Percentiles rank a stretch among this genome's conserved stretches.
Evolutionary conservation across 2,329 filamentous ascomycete species (phyloP).

Genomic region (Knoxdaviesia proteae): DNA sequence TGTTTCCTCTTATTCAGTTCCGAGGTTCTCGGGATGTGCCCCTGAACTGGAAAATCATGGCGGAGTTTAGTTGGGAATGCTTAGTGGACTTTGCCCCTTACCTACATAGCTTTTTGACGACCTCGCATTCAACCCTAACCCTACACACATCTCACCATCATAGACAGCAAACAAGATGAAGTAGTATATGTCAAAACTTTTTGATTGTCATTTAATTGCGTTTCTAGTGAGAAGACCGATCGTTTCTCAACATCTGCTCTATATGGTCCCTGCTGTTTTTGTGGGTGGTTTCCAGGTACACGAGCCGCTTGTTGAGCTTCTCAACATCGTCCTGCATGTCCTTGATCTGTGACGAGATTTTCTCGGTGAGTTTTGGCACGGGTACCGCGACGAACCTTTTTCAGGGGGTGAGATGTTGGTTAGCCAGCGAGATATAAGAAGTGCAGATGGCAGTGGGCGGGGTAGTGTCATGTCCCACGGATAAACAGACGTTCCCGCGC

Average conservation of each 20-base stretch:
- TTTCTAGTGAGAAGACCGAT: no score
- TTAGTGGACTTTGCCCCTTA: no score
- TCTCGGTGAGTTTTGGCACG: constrained; percentile 49
- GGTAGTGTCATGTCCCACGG: constrained; percentile 1
- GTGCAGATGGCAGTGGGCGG: constrained; percentile 1
- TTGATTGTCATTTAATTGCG: no score
- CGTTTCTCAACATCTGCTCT: constrained; percentile 58
- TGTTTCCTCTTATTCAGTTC: no score
- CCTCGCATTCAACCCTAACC: not conserved
- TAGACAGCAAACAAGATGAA: not conserved
- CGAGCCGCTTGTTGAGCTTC: constrained; percentile 67
- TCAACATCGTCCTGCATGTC: constrained; percentile 60
- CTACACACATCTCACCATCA: not conserved
- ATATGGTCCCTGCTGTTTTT: constrained; percentile 88
- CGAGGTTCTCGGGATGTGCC: no score
- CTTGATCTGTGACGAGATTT: constrained; percentile 54
- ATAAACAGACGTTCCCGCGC: not conserved
- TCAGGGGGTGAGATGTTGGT: not conserved
- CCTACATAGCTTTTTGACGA: no score
- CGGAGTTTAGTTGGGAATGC: no score
- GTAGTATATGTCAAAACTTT: no score
- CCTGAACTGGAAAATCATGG: no score
- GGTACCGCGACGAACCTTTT: constrained; percentile 71
- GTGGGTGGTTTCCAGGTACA: constrained; percentile 85
- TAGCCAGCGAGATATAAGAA: not conserved